Base-by-base conservation (phyloP, 257 asterid genomes). In the Plectranthus barbatus region DNA sequence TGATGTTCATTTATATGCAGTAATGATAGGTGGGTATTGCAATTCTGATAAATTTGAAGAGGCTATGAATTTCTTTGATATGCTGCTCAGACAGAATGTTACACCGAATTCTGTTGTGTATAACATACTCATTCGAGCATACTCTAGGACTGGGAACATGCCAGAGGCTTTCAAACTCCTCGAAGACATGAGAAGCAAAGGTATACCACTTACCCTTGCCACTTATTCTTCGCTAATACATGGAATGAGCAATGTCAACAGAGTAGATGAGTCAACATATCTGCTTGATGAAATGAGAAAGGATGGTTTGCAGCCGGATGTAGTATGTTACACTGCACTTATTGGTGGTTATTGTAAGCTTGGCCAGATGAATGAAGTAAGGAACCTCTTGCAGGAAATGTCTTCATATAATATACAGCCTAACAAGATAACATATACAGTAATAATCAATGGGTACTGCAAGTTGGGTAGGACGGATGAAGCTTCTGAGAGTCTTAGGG, bases 311-410 rank as follows among this genome's bases (percentile, higher is more conserved):
- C 54, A 59, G 34, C 98, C 95, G 15, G 60, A 88, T 71, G 95
- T 88, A 68, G 79, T 88, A 54, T 84, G 95, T 69, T 88, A 86
- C 70, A 91, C 98, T 62, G 96, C 95, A 23, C 67, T 91, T 24
- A 78, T 91, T 20, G 77, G 84, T 66, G 95, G 98, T 51, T 84
- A 78, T 67, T 84, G 95, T 74, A 88, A 80, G 79, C 51, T 84
- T 62, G 96, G 96, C 19, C 87, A 77, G 71, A 88, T 86, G 88
- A 78, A 79, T 55, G 84, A 80, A 74, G 94, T 71, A 17, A 79
- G 65, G 77, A 64, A 52, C 67, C 61, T 80, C 46, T 80, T 83
- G 76, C 76, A 68, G 72, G 95, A 88, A 75, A 91, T 91, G 98
- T 73, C 73, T 69, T 82, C 81, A 7, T 66, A 56, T 41, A 66